Percentiles rank a stretch among this genome's conserved stretches.
Conservation (phyloP, 31 red algal species). For the Odonthalia washingtoniensis region DNA sequence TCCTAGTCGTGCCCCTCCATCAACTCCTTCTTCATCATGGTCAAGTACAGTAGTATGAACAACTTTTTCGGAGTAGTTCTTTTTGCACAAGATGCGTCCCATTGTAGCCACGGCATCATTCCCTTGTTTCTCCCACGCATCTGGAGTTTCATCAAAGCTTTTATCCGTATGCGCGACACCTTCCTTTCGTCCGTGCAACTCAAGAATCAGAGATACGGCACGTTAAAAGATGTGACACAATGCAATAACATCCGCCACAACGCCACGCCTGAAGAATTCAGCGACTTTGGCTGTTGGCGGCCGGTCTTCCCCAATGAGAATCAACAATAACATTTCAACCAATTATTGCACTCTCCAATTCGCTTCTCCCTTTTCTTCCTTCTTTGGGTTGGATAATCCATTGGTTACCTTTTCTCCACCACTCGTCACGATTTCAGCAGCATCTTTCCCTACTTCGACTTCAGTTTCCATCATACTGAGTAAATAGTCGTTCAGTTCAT, state of each 20-base stretch:
- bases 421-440: not conserved
- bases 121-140: conserved; percentile 8
- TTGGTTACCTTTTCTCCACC: too few relatives aligned
- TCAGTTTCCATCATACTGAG: conserved; percentile 37
- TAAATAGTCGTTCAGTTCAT: conserved; percentile 58
- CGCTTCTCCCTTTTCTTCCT: conserved; percentile 59
- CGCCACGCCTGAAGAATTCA: conserved; percentile 61
- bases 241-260: conserved; percentile 80
- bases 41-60: conserved; percentile 83
- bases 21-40: too few relatives aligned
- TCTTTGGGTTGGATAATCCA: too few relatives aligned
- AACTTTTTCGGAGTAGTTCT: conserved; percentile 69
- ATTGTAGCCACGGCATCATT: conserved; percentile 56
- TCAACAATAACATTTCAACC: conserved; percentile 74
- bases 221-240: conserved; percentile 73
- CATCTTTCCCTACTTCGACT: not conserved
- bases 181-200: conserved; percentile 51
- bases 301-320: conserved; percentile 63
- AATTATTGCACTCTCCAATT: conserved; percentile 83
- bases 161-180: not conserved
- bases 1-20: too few relatives aligned
- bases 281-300: conserved; percentile 68
- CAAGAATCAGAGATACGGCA: conserved; percentile 72
- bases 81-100: conserved; percentile 36
- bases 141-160: conserved; percentile 44